Base-by-base conservation (phyloP, 2,329 filamentous ascomycete species). In the Ambrosiella cleistominuta region DNA sequence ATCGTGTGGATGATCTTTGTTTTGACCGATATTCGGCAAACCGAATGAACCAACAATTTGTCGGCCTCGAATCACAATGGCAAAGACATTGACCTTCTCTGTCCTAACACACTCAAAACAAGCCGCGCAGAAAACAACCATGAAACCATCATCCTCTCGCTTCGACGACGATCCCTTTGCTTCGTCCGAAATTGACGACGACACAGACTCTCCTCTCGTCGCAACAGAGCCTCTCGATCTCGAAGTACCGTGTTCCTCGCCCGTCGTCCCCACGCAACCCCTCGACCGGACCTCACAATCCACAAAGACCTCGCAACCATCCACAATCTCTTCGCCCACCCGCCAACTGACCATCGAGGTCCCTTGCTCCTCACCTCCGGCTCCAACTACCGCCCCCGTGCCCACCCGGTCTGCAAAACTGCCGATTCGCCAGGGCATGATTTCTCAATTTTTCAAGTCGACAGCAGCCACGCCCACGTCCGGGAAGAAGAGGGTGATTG, bases 361-460 rank as follows among this genome's bases (percentile, higher is more conserved):
- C 2, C 83, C 85, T 37, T 87, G 88, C n/a, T 96, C 90, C 2
- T 96, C 91, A 0, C 90, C 89, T 83, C 59, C 44, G 7, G 50
- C 89, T 83, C 59, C 44, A 7, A 55, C 36, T 17, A 19, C 40
- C 5, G 13, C 42, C 13, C 45, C 45, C 15, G 51, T 54, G 13
- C 12, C 2, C 9, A 12, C 27, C 15, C 17, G 51, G 19, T 1
- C 27, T 11, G 9, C 27, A 27, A 50, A 50, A 15, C 42, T 44
- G 15, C 58, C 53, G 19, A 62, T 62, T 17, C 63, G 68, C 56
- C 74, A 72, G 62, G 66, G 68, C 17, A 67, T 71, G 2, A 68
- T 68, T 12, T 64, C 65, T 15, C 68, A 72, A 37, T 60, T 60
- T 51, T 60, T 60, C 27, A 60, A 57, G 13, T 68, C 67, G 5